Percentiles rank a stretch among this genome's conserved stretches.
Conservation (phyloP, 106 monocot species). For the Gastrodia elata region DNA sequence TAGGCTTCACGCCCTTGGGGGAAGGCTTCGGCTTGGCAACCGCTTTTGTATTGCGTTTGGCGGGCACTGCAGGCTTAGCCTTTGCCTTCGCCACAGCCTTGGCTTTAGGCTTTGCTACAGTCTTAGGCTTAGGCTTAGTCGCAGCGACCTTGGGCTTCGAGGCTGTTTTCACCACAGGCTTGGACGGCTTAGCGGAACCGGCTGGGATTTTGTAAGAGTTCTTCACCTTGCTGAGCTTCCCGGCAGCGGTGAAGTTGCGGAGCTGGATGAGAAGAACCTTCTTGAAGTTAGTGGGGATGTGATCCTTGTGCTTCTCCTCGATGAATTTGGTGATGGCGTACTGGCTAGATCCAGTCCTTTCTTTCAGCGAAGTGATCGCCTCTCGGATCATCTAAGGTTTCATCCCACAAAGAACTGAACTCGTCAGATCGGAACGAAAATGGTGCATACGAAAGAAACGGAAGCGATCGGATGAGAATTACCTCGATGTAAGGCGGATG, state of each 20-base stretch:
- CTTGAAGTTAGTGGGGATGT: constrained; percentile 60
- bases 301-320: constrained; percentile 58
- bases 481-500: constrained; percentile 90
- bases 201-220: constrained; percentile 66
- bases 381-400: constrained; percentile 63
- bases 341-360: constrained; percentile 76
- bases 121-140: not conserved
- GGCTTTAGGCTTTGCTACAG: not conserved
- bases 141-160: constrained; percentile 15
- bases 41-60: not conserved
- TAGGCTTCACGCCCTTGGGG: not conserved
- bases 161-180: constrained; percentile 17
- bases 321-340: constrained; percentile 71
- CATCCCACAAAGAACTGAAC: not conserved
- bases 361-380: constrained; percentile 62
- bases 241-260: constrained; percentile 49
- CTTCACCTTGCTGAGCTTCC: constrained; percentile 74
- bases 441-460: not conserved
- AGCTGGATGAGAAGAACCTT: constrained; percentile 55
- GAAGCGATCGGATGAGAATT: not conserved
- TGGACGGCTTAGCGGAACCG: constrained; percentile 3
- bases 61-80: not conserved
- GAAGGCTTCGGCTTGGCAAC: not conserved
- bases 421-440: not conserved
- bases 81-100: not conserved